Percentiles rank a stretch among this genome's conserved stretches.
Evolutionary conservation across 768 basidiomycete genomes (phyloP).

Genomic region (Lactarius vividus): DNA sequence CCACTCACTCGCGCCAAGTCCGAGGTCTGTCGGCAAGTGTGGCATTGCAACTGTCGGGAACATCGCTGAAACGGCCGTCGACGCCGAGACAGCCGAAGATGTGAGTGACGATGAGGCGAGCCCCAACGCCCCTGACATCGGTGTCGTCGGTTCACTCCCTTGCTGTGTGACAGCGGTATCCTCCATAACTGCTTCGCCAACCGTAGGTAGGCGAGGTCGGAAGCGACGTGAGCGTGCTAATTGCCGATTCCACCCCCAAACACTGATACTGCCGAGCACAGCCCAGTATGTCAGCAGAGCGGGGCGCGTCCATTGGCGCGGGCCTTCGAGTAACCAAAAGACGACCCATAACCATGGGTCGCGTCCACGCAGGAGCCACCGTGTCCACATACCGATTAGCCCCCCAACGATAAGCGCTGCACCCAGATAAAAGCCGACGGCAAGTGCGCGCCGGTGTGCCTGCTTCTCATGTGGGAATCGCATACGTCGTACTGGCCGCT

Average conservation of each 20-base stretch:
- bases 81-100: constrained; percentile 20
- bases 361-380: constrained; percentile 75
- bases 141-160: constrained; percentile 21
- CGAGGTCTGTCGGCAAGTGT: constrained; percentile 43
- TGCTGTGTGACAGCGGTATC: background rate
- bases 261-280: constrained; percentile 71
- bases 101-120: constrained; percentile 11
- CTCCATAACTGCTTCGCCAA: constrained; percentile 6
- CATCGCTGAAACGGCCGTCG: constrained; percentile 20
- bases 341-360: constrained; percentile 88
- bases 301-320: constrained; percentile 73
- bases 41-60: constrained; percentile 42
- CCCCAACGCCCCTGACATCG: constrained; percentile 11
- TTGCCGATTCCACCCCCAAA: constrained; percentile 94
- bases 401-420: constrained; percentile 74
- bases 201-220: constrained; percentile 41
- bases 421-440: constrained; percentile 80
- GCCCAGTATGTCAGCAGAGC: constrained; percentile 86
- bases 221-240: constrained; percentile 73
- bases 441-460: constrained; percentile 77
- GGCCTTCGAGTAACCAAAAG: constrained; percentile 74
- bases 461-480: constrained; percentile 80
- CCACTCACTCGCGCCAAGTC: constrained; percentile 55
- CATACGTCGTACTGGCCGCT: constrained; percentile 77
- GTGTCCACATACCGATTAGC: constrained; percentile 89